phyloP scores from a whole-genome alignment of 176 grass and related monocot species.

The Carex scoparia region DNA sequence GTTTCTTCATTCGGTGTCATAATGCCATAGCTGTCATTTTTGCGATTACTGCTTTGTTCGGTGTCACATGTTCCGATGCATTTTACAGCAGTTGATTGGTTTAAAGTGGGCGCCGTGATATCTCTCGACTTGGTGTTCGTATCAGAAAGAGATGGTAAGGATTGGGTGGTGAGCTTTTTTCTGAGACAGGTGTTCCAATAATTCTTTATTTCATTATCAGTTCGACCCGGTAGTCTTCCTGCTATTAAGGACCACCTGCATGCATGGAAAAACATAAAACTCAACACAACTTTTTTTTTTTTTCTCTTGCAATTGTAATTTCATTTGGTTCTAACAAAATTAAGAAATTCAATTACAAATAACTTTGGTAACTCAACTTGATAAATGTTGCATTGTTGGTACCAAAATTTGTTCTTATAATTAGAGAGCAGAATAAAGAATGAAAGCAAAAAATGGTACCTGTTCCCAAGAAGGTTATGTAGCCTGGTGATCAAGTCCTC shows the following conservation, averaged over 20 bases:
- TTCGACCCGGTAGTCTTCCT: constrained; percentile 21
- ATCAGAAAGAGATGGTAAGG: neutral
- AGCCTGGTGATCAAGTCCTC: constrained; percentile 18
- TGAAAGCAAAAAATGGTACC: neutral
- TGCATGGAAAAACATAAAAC: neutral
- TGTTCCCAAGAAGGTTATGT: constrained; percentile 19
- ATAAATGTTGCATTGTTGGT: neutral
- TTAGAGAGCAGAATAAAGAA: neutral
- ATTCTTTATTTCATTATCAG: constrained; percentile 24
- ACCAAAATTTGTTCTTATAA: neutral
- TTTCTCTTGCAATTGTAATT: neutral
- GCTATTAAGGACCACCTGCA: constrained; percentile 24
- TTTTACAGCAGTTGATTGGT: neutral
- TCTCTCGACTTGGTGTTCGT: neutral
- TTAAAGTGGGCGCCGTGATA: neutral
- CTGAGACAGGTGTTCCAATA: constrained; percentile 19
- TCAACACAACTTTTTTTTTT: neutral
- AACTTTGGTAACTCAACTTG: neutral
- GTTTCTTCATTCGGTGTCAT: neutral
- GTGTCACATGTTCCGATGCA: neutral
- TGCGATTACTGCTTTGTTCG: neutral
- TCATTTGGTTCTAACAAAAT: neutral
- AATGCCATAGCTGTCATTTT: neutral
- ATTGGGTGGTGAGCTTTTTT: neutral
- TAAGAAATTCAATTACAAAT: no score